Conservation (phyloP, 225 moss, liverwort and hornwort species). For the Takakia lepidozioides region DNA sequence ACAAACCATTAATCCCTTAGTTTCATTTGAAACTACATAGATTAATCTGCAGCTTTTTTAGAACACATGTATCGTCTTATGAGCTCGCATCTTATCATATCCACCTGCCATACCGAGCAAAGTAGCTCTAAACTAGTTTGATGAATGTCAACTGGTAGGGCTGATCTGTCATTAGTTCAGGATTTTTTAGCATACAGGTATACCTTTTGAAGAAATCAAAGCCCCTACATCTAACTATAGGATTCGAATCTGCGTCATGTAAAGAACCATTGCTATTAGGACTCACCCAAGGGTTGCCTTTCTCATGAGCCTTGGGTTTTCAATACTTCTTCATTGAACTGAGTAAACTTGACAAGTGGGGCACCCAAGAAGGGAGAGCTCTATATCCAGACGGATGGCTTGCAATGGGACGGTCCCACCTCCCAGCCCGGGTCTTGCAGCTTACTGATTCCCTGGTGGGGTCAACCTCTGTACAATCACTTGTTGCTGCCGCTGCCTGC, state of each 20-base stretch:
- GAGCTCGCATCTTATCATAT: background rate
- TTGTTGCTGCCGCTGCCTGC: conserved; percentile 20
- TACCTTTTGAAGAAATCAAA: too few relatives aligned
- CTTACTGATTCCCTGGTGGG: conserved; percentile 38
- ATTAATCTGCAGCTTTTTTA: background rate
- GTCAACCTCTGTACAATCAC: conserved; percentile 23
- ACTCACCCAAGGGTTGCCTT: too few relatives aligned
- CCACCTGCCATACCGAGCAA: too few relatives aligned
- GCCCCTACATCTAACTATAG: too few relatives aligned
- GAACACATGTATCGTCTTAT: background rate
- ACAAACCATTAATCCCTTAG: too few relatives aligned
- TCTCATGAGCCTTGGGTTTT: background rate
- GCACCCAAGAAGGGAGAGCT: conserved; percentile 33
- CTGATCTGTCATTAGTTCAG: too few relatives aligned
- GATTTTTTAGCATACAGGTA: too few relatives aligned
- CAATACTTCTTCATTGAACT: background rate
- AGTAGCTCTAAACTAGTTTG: too few relatives aligned
- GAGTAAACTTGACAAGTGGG: conserved; percentile 6
- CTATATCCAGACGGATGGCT: conserved; percentile 19
- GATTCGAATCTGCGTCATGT: too few relatives aligned
- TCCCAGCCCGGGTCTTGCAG: conserved; percentile 13
- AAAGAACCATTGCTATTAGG: too few relatives aligned
- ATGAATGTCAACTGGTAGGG: too few relatives aligned
- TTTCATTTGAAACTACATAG: too few relatives aligned
- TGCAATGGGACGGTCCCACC: conserved; percentile 24